phyloP scores from a whole-genome alignment of 2,329 filamentous ascomycete species.

The Alternaria incomplexa region DNA sequence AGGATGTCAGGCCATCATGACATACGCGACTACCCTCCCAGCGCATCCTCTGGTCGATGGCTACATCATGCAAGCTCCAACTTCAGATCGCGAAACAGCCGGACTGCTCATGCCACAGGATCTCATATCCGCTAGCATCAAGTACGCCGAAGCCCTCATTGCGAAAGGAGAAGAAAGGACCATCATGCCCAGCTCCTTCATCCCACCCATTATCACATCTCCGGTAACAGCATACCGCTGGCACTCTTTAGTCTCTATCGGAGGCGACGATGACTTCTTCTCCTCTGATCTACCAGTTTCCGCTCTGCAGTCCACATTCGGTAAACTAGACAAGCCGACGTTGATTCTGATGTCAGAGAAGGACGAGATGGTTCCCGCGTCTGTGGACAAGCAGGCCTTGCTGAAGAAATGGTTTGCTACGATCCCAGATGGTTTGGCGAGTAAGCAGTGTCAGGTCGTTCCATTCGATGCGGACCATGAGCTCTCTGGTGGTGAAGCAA shows the following conservation, averaged over 20 bases:
- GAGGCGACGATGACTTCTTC: constrained; percentile 29
- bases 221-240: constrained; percentile 26
- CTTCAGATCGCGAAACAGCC: constrained; percentile 24
- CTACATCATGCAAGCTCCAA: constrained; percentile 24
- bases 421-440: background rate
- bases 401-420: background rate
- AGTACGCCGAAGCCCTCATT: constrained; percentile 12
- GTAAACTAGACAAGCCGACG: constrained; percentile 12
- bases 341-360: constrained; percentile 17
- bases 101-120: constrained; percentile 17
- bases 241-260: constrained; percentile 16
- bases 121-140: constrained; percentile 3
- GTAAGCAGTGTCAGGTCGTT: background rate
- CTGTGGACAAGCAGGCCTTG: constrained; percentile 13
- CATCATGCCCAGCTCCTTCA: constrained; percentile 10
- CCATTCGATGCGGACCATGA: background rate
- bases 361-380: constrained; percentile 22
- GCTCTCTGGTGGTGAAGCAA: background rate
- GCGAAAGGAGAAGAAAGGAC: constrained; percentile 3
- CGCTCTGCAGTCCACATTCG: background rate
- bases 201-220: constrained; percentile 16
- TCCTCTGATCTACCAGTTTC: constrained; percentile 12
- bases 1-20: constrained; percentile 21
- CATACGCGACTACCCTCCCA: constrained; percentile 7
- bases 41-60: constrained; percentile 1